Base-by-base conservation (phyloP, 2,329 filamentous ascomycete species). In the Aspergillus unguis region DNA sequence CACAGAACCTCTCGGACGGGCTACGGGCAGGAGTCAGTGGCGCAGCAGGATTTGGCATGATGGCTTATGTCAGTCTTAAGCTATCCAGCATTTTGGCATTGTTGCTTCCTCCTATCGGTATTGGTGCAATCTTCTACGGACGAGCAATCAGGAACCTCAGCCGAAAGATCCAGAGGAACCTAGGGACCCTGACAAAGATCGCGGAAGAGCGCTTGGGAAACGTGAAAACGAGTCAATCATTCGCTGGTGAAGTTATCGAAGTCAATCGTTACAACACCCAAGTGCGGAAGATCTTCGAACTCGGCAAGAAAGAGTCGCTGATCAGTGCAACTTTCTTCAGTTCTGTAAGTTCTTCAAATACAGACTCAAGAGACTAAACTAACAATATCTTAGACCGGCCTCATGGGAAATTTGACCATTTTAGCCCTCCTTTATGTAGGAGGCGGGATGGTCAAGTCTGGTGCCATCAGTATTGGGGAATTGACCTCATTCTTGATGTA, bases 401-500 rank as follows among this genome's bases (percentile, higher is more conserved):
- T 95, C 74, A 87, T 92, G 73, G 94, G 94, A 27, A 99, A 99
- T 66, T 89, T 97, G 85, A 97, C 94, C 0, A 92, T 99, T 58
- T 77, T 99, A 50, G 88, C 88, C 9, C 84, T 99, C 66, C 81
- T 99, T 1, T 89, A 95, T 64, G 88, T 92, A 31, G 94, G 95
- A 58, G 91, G 94, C 51, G 87, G 87, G 55, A 90, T 96, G 75
- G 94, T 99, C 31, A 86, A 91, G 62, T 84, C 83, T 8, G 94
- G 94, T 1, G 79, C 85, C 38, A 94, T 99, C 76, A 90, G 84
- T 6, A 85, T 97, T 44, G 94, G 94, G 62, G 92, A 99, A 60
- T 75, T 99, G 40, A 95, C 94, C 1, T 95, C 91, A 0, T 99
- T 99, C 73, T 82, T 99, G 76, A 97, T 99, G 92, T 99, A 97